Evolutionary conservation across 441 rosid species (phyloP), one percentile per base, ranked within the genome.

Genomic region (Syzygium malaccense): DNA sequence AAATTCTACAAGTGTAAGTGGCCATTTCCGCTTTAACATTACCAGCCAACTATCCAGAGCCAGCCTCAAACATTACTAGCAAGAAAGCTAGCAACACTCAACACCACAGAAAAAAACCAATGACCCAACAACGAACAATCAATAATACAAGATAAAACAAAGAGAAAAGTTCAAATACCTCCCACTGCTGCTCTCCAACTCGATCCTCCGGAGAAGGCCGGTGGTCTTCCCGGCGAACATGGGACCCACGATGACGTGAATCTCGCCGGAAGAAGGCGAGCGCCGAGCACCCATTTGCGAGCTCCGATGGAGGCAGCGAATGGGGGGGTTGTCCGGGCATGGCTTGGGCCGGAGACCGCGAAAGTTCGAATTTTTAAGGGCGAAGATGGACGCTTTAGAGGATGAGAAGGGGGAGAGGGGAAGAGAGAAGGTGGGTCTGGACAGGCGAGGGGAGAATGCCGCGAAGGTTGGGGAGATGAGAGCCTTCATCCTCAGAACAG

Each of bases 191-290:
- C 89, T 94, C 89, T 96, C 97, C 10, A 93, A 56, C 55, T 94
- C 95, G 85, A 96, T 91, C 54, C 97, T 93, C 51, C 92, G 96
- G 37, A 97, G 97, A 90, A 96, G 95, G 1, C 93, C 90, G 78
- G 96, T 95, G 13, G 99, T 96, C 88, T 95, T 95, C 9, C 95
- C 97, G 68, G 98, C 93, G 85, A 95, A 96, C 96, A 94, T 94
- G 23, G 96, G 95, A 41, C 93, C 99, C 23, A 96, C 94, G 33
- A 95, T 94, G 90, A 95, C 98, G 90, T 96, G 98, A 88, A 95
- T 91, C 92, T 95, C 96, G 3, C 98, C 94, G 55, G 91, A 90
- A 14, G 48, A 58, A 20, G 92, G 60, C 48, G 94, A 79, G 20
- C 56, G 87, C n/a, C 92, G 85, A n/a, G 92, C 83, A 54, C 89